These are phyloP conservation scores for Mycena belliarum DNA, from an alignment of 768 basidiomycete species.

Conservation along the genomic window DNA sequence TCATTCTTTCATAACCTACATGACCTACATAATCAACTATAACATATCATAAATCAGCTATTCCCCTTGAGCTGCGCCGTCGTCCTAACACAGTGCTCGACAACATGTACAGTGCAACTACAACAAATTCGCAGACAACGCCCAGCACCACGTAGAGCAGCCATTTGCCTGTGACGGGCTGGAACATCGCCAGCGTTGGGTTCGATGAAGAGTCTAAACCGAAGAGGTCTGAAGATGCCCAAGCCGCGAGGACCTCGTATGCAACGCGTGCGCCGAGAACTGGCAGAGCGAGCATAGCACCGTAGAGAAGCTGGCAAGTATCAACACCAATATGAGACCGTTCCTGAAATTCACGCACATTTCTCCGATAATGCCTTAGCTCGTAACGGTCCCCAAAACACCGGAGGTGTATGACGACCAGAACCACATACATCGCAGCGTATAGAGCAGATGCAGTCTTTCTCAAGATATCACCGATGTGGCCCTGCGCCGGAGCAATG, in stretches of 20 bases:
- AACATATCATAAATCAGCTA: slow-evolving; percentile 16
- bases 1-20: slow-evolving; percentile 12
- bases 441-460: slow-evolving; percentile 45
- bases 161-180: slow-evolving; percentile 59
- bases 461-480: slow-evolving; percentile 40
- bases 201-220: slow-evolving; percentile 39
- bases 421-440: slow-evolving; percentile 40
- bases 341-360: slow-evolving; percentile 32
- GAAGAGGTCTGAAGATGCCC: slow-evolving; percentile 51
- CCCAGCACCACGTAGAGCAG: slow-evolving; percentile 58
- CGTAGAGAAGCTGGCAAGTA: slow-evolving; percentile 50
- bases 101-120: slow-evolving; percentile 48
- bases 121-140: slow-evolving; percentile 59
- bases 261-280: slow-evolving; percentile 58
- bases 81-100: slow-evolving; percentile 38
- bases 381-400: slow-evolving; percentile 49
- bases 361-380: slow-evolving; percentile 46
- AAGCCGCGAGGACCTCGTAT: slow-evolving; percentile 62
- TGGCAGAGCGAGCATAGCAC: slow-evolving; percentile 56
- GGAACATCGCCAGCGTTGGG: slow-evolving; percentile 52
- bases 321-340: background rate
- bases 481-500: slow-evolving; percentile 32
- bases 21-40: slow-evolving; percentile 19
- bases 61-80: background rate
- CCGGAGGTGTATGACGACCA: slow-evolving; percentile 42